Evolutionary conservation across 768 basidiomycete species (phyloP), one percentile per base, ranked within the genome.

Genomic region (Leucosporidium creatinivorum): DNA sequence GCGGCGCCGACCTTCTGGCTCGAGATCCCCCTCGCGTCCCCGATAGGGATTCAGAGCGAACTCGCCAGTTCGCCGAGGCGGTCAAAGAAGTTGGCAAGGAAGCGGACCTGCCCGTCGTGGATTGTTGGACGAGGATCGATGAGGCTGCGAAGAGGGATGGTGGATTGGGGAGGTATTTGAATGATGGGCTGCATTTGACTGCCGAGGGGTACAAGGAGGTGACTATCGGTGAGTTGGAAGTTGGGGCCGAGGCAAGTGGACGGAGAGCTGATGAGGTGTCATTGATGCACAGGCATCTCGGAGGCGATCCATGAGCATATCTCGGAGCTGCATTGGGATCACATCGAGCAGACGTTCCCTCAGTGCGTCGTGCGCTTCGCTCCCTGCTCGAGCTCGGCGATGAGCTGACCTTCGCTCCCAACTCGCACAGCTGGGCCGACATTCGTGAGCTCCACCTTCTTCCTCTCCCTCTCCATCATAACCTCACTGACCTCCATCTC

Each of bases 141-240:
- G 57, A n/a, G 0, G 63, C 55, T 25, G 58, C 44, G 30, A 23
- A 25, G 15, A 30, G 57, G 61, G 26, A 39, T 3, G 66, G 47
- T 2, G 69, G 59, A 39, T 28, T 71, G 30, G 63, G 30, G 3
- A 58, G 25, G 60, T 71, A 60, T 25, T 18, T 71, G 28, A 51
- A 47, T 39, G 70, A 72, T 19, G 70, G 70, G 1, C 23, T 72
- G 58, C 70, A 72, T 49, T 30, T 72, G 33, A 68, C 67, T 1
- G 48, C 44, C 0, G 67, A 50, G n/a, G 70, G 67, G 4, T 72
- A 72, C 58, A 47, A 44, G 54, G n/a, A 66, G 47, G 67, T 68
- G 39, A 66, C 66, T 1, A 51, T 44, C 15, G 39, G 39, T 44
- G 39, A 44, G 39, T 15, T 17, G 8, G 10, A 23, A 26, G 17